Base-by-base conservation (phyloP, 257 asterid species). In the Solanum commersonii region DNA sequence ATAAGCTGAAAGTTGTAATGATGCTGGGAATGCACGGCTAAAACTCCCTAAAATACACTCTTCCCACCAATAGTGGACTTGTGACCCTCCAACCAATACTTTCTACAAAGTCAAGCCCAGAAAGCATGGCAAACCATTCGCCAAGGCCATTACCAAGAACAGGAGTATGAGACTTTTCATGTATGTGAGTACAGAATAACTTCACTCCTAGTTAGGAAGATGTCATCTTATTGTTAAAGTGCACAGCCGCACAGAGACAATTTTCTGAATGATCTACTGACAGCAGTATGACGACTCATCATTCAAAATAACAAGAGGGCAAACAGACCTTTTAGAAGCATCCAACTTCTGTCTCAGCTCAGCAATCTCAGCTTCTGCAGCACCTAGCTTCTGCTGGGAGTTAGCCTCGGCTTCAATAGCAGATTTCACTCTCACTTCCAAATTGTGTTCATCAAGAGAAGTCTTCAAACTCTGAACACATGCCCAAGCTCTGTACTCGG, bases 341-440 rank as follows among this genome's bases (percentile, higher is more conserved):
- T 93, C 98, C 77, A 91, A 91, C 90, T 91, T 96, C 93, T 92
- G 95, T 90, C 99, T 94, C 90, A 95, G 93, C 86, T 97, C 98
- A 84, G 98, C 98, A 89, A 97, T 95, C 93, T 94, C 94, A 88
- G 99, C 97, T 88, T 97, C 99, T 8, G 98, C 89, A 88, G 99
- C 98, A 87, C 98, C 99, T 90, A 97, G 92, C 90, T 93, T 93
- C 91, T 97, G 99, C 92, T 97, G 99, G 83, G 98, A 91, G 87
- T 90, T 89, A 78, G 99, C 96, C 93, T 97, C 99, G 14, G 95
- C 99, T 95, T 95, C 99, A 92, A 96, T 97, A 16, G 99, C 98
- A 87, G 89, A 94, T 92, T 97, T 97, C 81, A 97, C 99, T 88
- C 96, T 95, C 91, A 90, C 86, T 94, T 96, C 99, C 94, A 97